Evolutionary conservation across 2,329 filamentous ascomycete species (phyloP), one percentile per base, ranked within the genome.

Genomic region (Phialophora expanda): DNA sequence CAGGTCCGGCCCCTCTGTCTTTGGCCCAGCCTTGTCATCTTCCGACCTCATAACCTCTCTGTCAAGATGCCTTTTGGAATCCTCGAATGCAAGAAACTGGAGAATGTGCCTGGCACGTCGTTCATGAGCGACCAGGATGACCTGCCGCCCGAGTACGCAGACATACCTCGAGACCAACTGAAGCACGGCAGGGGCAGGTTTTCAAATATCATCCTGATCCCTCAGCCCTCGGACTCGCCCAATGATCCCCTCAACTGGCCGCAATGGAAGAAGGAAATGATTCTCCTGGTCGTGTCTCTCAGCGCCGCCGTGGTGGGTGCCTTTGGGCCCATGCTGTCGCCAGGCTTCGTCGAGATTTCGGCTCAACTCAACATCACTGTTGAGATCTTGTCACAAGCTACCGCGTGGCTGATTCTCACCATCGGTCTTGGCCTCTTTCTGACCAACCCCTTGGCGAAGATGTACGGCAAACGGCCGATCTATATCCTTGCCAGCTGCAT

Each of bases 241-340:
- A 75, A 75, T 63, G 73, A 75, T 53, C 73, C 73, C 7, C 53
- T 75, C 64, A 74, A 74, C 41, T 74, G 73, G 73, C 68, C 73
- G 26, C 76, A 77, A 72, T 82, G 79, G 79, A 75, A 77, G 63
- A 83, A 83, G 67, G 81, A 83, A 69, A 61, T 78, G 8, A 77
- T 82, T 41, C 77, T 83, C 28, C 72, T 80, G 62, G 80, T 83
- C 67, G 79, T 81, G 3, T 78, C 78, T 34, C 76, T 84, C 55
- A 78, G 78, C 0, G 81, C 82, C 1, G 79, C 78, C 6, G 79
- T 84, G 0, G 81, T 84, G 3, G 82, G 82, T 38, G 82, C 82
- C 1, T 84, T 82, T 66, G 82, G 82, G 0, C 82, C 82, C 0
- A 84, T 84, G 82, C 78, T 84, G 4, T 79, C 78, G 1, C 82